Base-by-base conservation (phyloP, 148 eudicot species). In the Vaccinium vitisidaea region DNA sequence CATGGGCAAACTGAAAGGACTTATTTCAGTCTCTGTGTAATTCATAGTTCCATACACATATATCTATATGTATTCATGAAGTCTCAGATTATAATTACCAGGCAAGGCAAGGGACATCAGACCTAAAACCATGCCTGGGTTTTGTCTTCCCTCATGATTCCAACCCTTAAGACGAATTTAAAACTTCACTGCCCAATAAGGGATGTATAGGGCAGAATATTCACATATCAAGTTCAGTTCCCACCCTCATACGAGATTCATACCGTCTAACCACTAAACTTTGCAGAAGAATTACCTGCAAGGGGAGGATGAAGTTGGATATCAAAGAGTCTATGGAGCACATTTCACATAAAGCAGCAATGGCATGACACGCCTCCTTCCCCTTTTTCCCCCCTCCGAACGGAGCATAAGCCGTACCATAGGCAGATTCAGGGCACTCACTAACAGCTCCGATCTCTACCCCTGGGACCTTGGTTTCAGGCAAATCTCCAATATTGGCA, bases 271-370 rank as follows among this genome's bases (percentile, higher is more conserved):
- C 13, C 61, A 49, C 63, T 76, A 59, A 75, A 50, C 25, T 50
- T 21, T 69, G 75, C 77, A 83, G 15, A 46, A 61, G 8, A 65
- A n/a, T 77, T 79, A 95, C 99, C 99, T 97, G 99, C 88, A 97
- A 83, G 73, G 99, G 99, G 83, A 95, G 94, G 88, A 97, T 97
- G 90, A 97, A 97, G 85, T 97, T 97, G 82, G 99, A 97, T 92
- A 97, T 93, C 83, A 97, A 85, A 4, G 99, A 97, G 85, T 95
- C 98, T 77, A 97, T 97, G 11, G 98, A 92, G 86, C 99, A 95
- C 85, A 95, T 89, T 92, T 95, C 96, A 88, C 98, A 94, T 86
- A 97, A 80, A 83, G 98, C 92, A 87, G 99, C 98, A 90, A 97
- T 91, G 69, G 99, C 98, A 92, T 95, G 98, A 82, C 99, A 94